Conservation (phyloP, 176 grass and related monocot genomes). For the Puccinellia tenuiflora region DNA sequence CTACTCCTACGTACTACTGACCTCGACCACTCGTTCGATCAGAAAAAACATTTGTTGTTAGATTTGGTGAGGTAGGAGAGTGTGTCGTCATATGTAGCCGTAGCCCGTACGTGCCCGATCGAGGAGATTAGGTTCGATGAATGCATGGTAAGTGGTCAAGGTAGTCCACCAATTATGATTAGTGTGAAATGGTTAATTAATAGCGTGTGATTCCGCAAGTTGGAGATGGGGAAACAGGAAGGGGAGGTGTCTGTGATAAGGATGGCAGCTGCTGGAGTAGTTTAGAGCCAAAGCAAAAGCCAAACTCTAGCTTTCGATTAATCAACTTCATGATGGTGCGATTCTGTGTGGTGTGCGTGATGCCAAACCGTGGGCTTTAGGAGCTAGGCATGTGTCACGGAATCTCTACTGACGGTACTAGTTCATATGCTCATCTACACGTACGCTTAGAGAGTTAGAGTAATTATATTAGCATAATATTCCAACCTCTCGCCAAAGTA, state of each 20-base stretch:
- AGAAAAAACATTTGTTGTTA: background rate
- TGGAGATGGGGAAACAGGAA: constrained; percentile 81
- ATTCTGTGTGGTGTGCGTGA: constrained; percentile 24
- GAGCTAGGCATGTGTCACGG: constrained; percentile 31
- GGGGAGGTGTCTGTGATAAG: constrained; percentile 65
- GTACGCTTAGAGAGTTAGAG: no score
- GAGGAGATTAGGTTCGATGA: constrained; percentile 48
- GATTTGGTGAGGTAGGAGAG: background rate
- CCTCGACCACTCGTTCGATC: background rate
- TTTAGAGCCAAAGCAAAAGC: background rate
- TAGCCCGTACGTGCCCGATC: background rate
- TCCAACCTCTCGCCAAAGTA: background rate
- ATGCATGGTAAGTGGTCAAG: background rate
- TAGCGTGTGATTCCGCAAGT: constrained; percentile 43
- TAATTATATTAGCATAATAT: no score
- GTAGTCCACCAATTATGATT: background rate
- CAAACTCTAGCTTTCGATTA: background rate
- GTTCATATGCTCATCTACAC: no score
- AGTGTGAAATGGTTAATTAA: constrained; percentile 4
- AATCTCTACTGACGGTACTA: constrained; percentile 35
- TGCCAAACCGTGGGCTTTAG: background rate
- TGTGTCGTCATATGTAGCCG: background rate
- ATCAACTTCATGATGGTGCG: background rate
- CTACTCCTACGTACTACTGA: background rate
- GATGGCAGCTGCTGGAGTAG: no score